Evolutionary conservation across 345 rosid genomes (phyloP).

Genomic region (Noccaea caerulescens): DNA sequence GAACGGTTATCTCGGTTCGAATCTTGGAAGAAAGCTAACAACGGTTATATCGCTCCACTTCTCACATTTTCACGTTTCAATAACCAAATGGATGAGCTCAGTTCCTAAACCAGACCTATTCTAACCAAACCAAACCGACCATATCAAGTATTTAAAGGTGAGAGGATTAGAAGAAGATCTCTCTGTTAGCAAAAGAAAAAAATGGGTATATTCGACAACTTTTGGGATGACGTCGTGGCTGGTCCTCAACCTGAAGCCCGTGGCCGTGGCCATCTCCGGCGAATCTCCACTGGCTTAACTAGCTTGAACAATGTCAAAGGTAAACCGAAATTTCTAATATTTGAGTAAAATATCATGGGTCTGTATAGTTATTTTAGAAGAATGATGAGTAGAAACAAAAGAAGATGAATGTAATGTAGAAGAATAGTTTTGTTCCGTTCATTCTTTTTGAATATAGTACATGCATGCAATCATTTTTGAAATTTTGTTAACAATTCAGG

Average conservation of each 20-base stretch:
- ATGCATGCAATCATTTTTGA: too few species aligned
- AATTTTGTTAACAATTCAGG: too few species aligned
- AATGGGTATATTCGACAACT: conserved; percentile 44
- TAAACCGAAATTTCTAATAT: not conserved
- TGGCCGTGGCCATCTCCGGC: conserved; percentile 79
- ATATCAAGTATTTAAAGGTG: conserved; percentile 33
- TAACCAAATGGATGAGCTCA: not conserved
- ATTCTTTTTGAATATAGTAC: too few species aligned
- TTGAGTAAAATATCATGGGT: not conserved
- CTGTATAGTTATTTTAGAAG: not conserved
- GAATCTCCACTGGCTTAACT: conserved; percentile 45
- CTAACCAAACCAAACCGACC: conserved; percentile 27
- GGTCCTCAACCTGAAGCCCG: conserved; percentile 90
- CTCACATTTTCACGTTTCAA: not conserved
- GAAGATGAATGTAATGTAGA: too few species aligned
- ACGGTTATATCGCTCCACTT: not conserved
- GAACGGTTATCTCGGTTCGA: conserved; percentile 11
- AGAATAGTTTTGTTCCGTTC: too few species aligned
- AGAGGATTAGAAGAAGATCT: conserved; percentile 1
- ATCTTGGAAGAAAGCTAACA: not conserved
- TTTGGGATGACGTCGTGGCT: conserved; percentile 88
- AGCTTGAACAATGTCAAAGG: conserved; percentile 47
- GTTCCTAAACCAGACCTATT: conserved; percentile 16
- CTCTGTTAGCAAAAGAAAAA: conserved; percentile 21
- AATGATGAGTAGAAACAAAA: too few species aligned